A percentile compares a stretch with the other conserved stretches of the same genome.
Evolutionary conservation across 208 protist species (phyloP).

Genomic region (Acanthamoeba triangularis): DNA sequence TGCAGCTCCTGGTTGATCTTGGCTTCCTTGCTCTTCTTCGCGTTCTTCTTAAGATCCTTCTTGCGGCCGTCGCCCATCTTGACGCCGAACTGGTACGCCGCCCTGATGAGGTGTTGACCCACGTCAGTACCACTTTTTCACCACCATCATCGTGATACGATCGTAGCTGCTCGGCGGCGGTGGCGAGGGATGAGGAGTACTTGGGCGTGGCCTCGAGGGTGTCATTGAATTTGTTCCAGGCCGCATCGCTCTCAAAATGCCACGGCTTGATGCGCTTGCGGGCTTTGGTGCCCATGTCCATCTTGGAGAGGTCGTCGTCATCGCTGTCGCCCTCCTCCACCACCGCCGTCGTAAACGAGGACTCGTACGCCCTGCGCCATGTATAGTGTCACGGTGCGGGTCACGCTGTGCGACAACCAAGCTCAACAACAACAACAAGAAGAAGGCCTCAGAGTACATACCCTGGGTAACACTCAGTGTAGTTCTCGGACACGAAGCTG

Average conservation of each 20-base stretch:
- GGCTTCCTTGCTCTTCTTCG: conserved; percentile 48
- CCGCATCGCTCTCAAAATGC: conserved; percentile 58
- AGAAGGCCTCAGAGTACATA: not conserved
- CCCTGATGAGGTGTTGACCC: not conserved
- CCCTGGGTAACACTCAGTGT: conserved; percentile 60
- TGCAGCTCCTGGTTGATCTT: conserved; percentile 68
- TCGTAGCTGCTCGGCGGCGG: too few species aligned
- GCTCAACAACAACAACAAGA: not conserved
- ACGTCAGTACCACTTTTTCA: too few species aligned
- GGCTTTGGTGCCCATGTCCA: conserved; percentile 62
- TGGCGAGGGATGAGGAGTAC: not conserved
- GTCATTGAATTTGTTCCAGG: conserved; percentile 51
- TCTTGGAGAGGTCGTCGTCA: conserved; percentile 59
- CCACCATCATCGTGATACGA: too few species aligned
- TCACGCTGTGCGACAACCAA: not conserved
- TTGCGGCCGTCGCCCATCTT: conserved; percentile 48
- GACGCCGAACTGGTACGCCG: conserved; percentile 71
- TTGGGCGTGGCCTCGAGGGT: conserved; percentile 53
- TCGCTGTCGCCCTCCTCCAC: conserved; percentile 51
- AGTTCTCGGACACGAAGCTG: conserved; percentile 56
- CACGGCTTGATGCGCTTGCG: conserved; percentile 6
- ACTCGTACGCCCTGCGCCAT: conserved; percentile 11
- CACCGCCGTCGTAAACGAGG: conserved; percentile 5
- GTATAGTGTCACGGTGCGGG: not conserved
- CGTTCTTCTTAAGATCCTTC: conserved; percentile 5